These are phyloP conservation scores for Metschnikowia picachoensis DNA, from an alignment of 805 yeast genomes.

Conservation along the genomic window DNA sequence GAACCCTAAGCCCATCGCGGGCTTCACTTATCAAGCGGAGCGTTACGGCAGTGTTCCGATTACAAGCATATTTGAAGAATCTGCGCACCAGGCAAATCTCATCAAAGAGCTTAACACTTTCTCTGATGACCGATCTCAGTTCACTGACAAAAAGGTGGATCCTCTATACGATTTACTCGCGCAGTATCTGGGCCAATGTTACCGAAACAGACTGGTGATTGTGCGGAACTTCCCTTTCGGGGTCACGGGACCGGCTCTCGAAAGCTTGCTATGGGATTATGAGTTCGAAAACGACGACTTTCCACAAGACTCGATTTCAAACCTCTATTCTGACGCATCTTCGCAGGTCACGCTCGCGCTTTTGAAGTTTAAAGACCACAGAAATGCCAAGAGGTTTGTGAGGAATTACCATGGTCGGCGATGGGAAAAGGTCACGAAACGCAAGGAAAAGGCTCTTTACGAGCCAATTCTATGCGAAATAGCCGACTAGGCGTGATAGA, in stretches of 20 bases:
- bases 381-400: slow-evolving; percentile 50
- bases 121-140: slow-evolving; percentile 9
- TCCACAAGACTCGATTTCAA: slow-evolving; percentile 20
- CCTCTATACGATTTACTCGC: slow-evolving; percentile 17
- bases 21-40: slow-evolving; percentile 3
- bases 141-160: slow-evolving; percentile 5
- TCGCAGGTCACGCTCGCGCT: slow-evolving; percentile 28
- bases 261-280: slow-evolving; percentile 47
- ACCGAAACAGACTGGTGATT: slow-evolving; percentile 28
- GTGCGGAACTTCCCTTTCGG: slow-evolving; percentile 48
- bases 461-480: slow-evolving; percentile 38
- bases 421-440: slow-evolving; percentile 29
- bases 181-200: slow-evolving; percentile 17
- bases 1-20: slow-evolving; percentile 4
- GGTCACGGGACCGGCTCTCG: slow-evolving; percentile 34
- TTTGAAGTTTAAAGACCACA: slow-evolving; percentile 41
- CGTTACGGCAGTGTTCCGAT: slow-evolving; percentile 3
- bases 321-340: slow-evolving; percentile 25
- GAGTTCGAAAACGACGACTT: slow-evolving; percentile 30
- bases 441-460: slow-evolving; percentile 28
- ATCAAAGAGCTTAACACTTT: not conserved
- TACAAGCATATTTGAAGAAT: slow-evolving; percentile 6
- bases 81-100: slow-evolving; percentile 5
- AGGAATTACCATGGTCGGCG: slow-evolving; percentile 49
- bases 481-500: slow-evolving; percentile 18